Percentiles rank a stretch among this genome's conserved stretches.
These are phyloP conservation scores for Sequoia sempervirens DNA, from an alignment of 75 land plant species.

Conservation along the genomic window DNA sequence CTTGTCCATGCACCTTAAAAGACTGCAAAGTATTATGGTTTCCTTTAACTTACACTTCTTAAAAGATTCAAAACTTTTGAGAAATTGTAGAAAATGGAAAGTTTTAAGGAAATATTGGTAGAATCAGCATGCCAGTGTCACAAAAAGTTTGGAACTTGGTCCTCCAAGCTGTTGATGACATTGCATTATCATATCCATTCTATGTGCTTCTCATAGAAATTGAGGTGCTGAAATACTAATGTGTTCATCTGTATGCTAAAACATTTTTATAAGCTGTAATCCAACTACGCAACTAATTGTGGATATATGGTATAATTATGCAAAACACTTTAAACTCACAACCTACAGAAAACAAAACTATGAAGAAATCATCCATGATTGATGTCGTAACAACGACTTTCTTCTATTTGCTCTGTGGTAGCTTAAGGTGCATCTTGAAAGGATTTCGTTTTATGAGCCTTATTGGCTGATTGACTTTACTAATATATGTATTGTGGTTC, in stretches of 20 bases:
- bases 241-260: neutral
- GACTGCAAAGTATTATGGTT: neutral
- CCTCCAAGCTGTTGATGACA: constrained; percentile 18
- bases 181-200: constrained; percentile 24
- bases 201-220: constrained; percentile 27
- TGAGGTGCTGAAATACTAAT: constrained; percentile 5
- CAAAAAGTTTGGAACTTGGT: neutral
- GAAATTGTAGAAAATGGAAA: constrained; percentile 48
- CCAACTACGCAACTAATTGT: no score
- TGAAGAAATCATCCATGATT: constrained; percentile 15
- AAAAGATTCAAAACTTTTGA: neutral
- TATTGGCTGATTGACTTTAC: constrained; percentile 23
- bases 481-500: constrained; percentile 14
- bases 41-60: neutral
- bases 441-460: constrained; percentile 17
- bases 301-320: no score
- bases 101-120: constrained; percentile 49
- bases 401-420: constrained; percentile 12
- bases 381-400: neutral
- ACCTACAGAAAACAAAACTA: constrained; percentile 14
- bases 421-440: constrained; percentile 16
- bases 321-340: constrained; percentile 19
- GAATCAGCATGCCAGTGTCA: constrained; percentile 22
- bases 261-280: neutral
- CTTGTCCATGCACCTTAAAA: neutral